A percentile compares a stretch with the other conserved stretches of the same genome.
Evolutionary conservation across 1,139 yeast species (phyloP).

Genomic region (Saccharomyces pastorianus): DNA sequence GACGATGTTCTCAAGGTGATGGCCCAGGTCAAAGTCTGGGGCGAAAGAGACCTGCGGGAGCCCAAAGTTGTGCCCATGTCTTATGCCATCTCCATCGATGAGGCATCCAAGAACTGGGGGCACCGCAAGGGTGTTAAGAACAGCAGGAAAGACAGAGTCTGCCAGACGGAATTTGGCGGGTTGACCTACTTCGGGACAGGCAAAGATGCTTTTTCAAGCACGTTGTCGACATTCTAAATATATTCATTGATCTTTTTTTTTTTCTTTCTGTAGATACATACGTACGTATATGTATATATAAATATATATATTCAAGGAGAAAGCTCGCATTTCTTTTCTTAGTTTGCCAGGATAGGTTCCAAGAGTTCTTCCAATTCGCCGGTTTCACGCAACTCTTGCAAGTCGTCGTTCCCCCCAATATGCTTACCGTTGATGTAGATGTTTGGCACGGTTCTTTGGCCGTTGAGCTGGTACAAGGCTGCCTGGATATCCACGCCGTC

Average conservation of each 20-base stretch:
- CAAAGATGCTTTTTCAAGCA: conserved; percentile 11
- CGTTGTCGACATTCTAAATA: conserved; percentile 2
- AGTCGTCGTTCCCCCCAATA: conserved; percentile 87
- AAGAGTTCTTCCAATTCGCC: conserved; percentile 35
- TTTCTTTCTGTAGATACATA: not conserved
- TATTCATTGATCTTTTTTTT: not conserved
- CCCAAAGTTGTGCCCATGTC: conserved; percentile 29
- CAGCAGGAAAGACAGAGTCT: conserved; percentile 18
- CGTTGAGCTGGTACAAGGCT: conserved; percentile 66
- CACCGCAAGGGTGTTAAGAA: conserved; percentile 5
- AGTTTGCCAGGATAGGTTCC: not conserved
- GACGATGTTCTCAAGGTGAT: conserved; percentile 27
- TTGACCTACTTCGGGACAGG: conserved; percentile 21
- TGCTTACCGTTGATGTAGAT: conserved; percentile 82
- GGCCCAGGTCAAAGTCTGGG: conserved; percentile 16
- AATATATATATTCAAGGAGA: not conserved
- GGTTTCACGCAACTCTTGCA: conserved; percentile 49
- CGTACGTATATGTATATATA: not conserved
- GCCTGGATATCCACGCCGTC: conserved; percentile 66
- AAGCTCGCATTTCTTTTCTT: not conserved
- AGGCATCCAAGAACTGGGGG: conserved; percentile 4
- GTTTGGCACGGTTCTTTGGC: conserved; percentile 90
- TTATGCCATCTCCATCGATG: conserved; percentile 20
- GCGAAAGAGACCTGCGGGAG: conserved; percentile 22
- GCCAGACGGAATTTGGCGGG: conserved; percentile 31